These are phyloP conservation scores for Wolfiporia cocos DNA, from an alignment of 1,284 basidiomycete genomes.

Conservation along the genomic window DNA sequence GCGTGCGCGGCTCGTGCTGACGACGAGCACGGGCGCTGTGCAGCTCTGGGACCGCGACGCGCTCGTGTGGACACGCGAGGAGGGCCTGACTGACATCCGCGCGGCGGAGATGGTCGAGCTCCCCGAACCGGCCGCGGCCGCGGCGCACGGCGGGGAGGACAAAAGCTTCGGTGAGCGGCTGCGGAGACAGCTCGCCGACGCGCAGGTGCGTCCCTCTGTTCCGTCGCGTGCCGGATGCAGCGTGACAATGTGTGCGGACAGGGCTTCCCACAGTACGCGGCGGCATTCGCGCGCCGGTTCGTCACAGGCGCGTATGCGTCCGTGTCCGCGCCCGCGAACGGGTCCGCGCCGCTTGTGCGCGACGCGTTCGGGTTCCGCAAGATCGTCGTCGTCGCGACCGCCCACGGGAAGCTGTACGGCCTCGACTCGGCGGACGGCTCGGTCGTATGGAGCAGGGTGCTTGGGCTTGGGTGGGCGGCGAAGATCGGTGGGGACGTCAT, in stretches of 20 bases:
- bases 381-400: constrained; percentile 70
- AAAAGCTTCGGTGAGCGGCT: constrained; percentile 49
- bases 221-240: no score
- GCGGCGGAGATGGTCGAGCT: constrained; percentile 74
- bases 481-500: constrained; percentile 46
- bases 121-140: constrained; percentile 55
- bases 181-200: constrained; percentile 55
- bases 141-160: constrained; percentile 32
- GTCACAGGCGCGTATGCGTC: constrained; percentile 65
- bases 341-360: constrained; percentile 40
- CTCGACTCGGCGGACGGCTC: constrained; percentile 76
- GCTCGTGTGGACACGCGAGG: constrained; percentile 79
- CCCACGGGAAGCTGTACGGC: constrained; percentile 75
- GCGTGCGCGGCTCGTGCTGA: constrained; percentile 49
- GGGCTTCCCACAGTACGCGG: constrained; percentile 69
- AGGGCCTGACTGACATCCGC: constrained; percentile 65
- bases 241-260: no score
- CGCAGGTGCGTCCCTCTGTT: constrained; percentile 54
- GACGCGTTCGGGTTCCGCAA: constrained; percentile 90
- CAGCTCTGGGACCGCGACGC: constrained; percentile 68
- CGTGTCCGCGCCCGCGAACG: constrained; percentile 34
- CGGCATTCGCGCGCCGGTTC: constrained; percentile 69
- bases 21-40: constrained; percentile 75
- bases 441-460: constrained; percentile 70
- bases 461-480: constrained; percentile 60